Conservation (phyloP, 306 rosid species). For the Rosa persica region DNA sequence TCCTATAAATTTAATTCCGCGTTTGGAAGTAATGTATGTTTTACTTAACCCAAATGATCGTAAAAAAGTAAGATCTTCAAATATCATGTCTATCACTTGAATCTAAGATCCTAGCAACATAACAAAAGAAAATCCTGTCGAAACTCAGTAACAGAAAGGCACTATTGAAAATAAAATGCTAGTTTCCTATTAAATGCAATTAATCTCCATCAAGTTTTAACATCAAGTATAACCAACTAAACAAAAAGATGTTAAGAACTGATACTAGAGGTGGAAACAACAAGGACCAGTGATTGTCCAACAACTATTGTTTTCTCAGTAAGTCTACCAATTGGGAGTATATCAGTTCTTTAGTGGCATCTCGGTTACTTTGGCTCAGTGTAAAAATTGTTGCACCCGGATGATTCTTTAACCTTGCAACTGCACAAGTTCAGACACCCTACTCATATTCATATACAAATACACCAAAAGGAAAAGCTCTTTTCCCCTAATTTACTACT, state of each 20-base stretch:
- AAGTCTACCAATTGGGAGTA: slow-evolving; percentile 45
- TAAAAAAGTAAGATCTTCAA: not conserved
- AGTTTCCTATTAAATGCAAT: not conserved
- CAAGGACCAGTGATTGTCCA: slow-evolving; percentile 9
- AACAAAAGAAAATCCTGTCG: not conserved
- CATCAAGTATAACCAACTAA: not conserved
- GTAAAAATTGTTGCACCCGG: slow-evolving; percentile 60
- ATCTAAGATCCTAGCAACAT: not conserved
- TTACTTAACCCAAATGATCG: not conserved
- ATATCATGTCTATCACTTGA: not conserved
- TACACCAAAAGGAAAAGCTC: too few species aligned
- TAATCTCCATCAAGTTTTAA: not conserved
- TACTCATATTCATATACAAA: slow-evolving; percentile 16
- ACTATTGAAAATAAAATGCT: not conserved
- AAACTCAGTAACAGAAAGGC: not conserved
- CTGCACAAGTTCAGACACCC: slow-evolving; percentile 42
- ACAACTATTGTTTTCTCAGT: slow-evolving; percentile 36
- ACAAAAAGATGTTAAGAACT: slow-evolving; percentile 2
- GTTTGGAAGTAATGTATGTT: not conserved
- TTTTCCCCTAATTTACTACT: not conserved
- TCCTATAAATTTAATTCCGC: not conserved
- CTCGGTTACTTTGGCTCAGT: slow-evolving; percentile 58
- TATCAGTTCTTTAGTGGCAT: slow-evolving; percentile 55
- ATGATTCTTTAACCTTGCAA: slow-evolving; percentile 74
- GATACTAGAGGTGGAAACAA: not conserved